Base-by-base conservation (phyloP, 768 basidiomycete genomes). In the Kwoniella newhampshirensis region DNA sequence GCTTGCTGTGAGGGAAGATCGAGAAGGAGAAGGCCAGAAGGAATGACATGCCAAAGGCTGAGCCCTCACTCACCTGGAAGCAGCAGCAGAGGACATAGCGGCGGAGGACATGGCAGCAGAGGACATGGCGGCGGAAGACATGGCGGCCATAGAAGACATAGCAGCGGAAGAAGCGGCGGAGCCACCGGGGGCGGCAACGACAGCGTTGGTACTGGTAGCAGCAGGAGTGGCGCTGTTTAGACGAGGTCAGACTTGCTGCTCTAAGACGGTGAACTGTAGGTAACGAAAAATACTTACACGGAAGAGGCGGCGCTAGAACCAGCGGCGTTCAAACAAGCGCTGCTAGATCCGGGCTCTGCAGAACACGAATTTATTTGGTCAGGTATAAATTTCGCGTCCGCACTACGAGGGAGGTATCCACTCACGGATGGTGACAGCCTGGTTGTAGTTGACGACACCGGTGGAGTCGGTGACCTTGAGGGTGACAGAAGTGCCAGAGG, bases 391-490 rank as follows among this genome's bases (percentile, higher is more conserved):
- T n/a, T n/a, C 36, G 36, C 36, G 36, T n/a, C 36, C 36, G n/a
- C 11, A 37, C 11, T n/a, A n/a, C n/a, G n/a, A n/a, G n/a, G n/a
- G 17, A 8, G 21, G 12, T 7, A 50, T 35, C 13, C 3, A 63
- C 61, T 35, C 20, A 63, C 61, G 56, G 39, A 59, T 46, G 35
- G 62, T 54, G 43, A 63, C 57, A 18, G 45, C 51, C 15, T 51
- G 43, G 43, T 59, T 59, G 44, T 65, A 68, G 57, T 68, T 68
- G 51, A 60, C 61, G 9, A 32, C 41, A 56, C 89, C 89, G 32
- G 77, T 82, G 54, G 51, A 73, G 69, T 91, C 90, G 70, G 81
- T 81, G 60, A 91, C 63, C 8, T 77, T 79, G 27, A 89, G 69
- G 50, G 82, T 84, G 49, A 89, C 71, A 20, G 63, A 70, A 1